Conservation (phyloP, 1,139 yeast genomes). For the Blastobotrys aristatus region DNA sequence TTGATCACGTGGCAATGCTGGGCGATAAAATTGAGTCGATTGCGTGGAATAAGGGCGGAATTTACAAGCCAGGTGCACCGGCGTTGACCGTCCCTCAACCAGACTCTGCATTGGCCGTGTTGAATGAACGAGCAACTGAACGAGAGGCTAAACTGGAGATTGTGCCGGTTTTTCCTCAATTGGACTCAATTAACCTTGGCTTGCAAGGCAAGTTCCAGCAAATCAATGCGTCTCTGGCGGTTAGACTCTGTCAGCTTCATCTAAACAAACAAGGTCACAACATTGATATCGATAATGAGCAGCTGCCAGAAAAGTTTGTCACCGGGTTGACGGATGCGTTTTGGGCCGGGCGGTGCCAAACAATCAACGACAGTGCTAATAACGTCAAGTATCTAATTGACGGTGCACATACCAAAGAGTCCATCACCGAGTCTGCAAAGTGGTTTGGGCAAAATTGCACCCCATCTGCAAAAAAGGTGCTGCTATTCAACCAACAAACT, state of each 20-base stretch:
- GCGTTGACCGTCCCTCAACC: slow-evolving; percentile 66
- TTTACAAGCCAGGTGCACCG: slow-evolving; percentile 62
- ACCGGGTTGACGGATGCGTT: slow-evolving; percentile 62
- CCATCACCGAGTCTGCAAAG: slow-evolving; percentile 67
- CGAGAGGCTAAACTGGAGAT: slow-evolving; percentile 46
- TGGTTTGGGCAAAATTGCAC: slow-evolving; percentile 57
- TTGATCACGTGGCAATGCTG: slow-evolving; percentile 86
- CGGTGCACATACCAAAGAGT: slow-evolving; percentile 94
- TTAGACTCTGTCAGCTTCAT: slow-evolving; percentile 64
- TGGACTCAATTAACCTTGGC: slow-evolving; percentile 52
- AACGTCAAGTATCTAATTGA: slow-evolving; percentile 74
- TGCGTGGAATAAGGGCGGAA: slow-evolving; percentile 96
- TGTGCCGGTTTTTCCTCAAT: slow-evolving; percentile 43
- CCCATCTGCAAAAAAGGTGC: slow-evolving; percentile 35
- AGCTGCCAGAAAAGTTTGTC: slow-evolving; percentile 54
- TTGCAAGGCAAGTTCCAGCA: slow-evolving; percentile 83
- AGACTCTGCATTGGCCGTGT: slow-evolving; percentile 41
- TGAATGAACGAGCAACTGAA: slow-evolving; percentile 65
- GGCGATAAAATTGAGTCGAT: slow-evolving; percentile 87
- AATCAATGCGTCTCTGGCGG: slow-evolving; percentile 83
- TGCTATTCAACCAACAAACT: slow-evolving; percentile 90
- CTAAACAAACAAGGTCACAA: slow-evolving; percentile 45
- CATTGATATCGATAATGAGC: slow-evolving; percentile 23
- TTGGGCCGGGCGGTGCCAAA: slow-evolving; percentile 97
- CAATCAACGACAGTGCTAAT: slow-evolving; percentile 44